A percentile compares a stretch with the other conserved stretches of the same genome.
phyloP scores from a whole-genome alignment of 805 yeast genomes.

The Ogataea nitratoaversa region DNA sequence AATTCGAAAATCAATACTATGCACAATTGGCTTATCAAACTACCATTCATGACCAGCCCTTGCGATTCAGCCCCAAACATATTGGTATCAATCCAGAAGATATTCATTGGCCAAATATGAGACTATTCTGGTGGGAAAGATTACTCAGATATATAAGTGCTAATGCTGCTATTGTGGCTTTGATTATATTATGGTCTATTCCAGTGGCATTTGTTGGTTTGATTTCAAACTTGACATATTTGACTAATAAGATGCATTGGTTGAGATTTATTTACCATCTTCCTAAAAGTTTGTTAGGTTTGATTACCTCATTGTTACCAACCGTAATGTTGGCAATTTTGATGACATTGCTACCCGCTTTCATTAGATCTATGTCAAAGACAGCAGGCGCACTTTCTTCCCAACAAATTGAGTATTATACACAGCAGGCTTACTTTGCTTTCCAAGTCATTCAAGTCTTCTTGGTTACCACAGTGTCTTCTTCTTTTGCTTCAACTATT shows the following conservation, averaged over 20 bases:
- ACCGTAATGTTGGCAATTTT: conserved; percentile 60
- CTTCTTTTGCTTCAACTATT: conserved; percentile 67
- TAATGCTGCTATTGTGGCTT: conserved; percentile 46
- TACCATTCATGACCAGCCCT: conserved; percentile 59
- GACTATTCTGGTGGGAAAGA: conserved; percentile 79
- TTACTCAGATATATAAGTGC: conserved; percentile 51
- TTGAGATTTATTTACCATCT: conserved; percentile 53
- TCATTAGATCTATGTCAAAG: conserved; percentile 60
- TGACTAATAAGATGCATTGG: conserved; percentile 53
- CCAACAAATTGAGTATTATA: conserved; percentile 57
- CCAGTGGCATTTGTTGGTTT: conserved; percentile 79
- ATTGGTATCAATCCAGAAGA: conserved; percentile 63
- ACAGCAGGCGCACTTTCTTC: conserved; percentile 52
- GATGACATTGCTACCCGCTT: conserved; percentile 63
- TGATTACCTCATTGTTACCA: conserved; percentile 67
- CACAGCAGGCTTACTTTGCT: conserved; percentile 65
- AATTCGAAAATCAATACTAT: conserved; percentile 68
- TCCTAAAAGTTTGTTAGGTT: conserved; percentile 52
- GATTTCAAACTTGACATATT: conserved; percentile 60
- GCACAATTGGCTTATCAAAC: conserved; percentile 73
- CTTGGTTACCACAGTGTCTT: conserved; percentile 64
- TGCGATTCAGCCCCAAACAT: conserved; percentile 55
- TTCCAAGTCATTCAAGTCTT: conserved; percentile 71
- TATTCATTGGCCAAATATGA: conserved; percentile 66
- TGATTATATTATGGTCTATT: conserved; percentile 66